phyloP scores from a whole-genome alignment of 108 stramenopile species.

The Bacterosira constricta region DNA sequence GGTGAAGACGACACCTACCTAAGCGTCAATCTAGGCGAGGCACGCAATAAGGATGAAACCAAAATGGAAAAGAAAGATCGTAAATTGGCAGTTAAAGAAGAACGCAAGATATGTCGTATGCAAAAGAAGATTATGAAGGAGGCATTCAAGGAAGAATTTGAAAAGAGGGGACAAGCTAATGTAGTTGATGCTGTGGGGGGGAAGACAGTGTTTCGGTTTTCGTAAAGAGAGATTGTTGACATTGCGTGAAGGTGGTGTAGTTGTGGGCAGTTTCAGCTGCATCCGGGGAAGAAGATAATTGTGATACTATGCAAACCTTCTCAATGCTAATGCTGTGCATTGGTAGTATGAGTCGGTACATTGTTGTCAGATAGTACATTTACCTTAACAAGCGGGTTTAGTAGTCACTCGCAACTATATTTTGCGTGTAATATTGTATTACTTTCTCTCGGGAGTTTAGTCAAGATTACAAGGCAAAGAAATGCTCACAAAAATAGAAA shows the following conservation, averaged over 20 bases:
- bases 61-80: constrained; percentile 84
- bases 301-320: not conserved
- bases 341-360: too few relatives aligned
- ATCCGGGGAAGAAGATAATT: not conserved
- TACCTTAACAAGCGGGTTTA: too few relatives aligned
- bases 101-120: constrained; percentile 82
- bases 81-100: constrained; percentile 84
- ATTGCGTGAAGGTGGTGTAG: not conserved
- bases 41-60: constrained; percentile 77
- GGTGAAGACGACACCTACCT: constrained; percentile 60
- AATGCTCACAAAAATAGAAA: too few relatives aligned
- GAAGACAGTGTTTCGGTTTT: constrained; percentile 77
- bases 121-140: constrained; percentile 93
- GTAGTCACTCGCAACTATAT: too few relatives aligned
- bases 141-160: constrained; percentile 83
- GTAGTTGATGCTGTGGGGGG: constrained; percentile 78
- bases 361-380: too few relatives aligned
- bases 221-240: constrained; percentile 30
- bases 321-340: too few relatives aligned
- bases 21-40: constrained; percentile 87
- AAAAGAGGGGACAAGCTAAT: constrained; percentile 53
- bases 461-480: too few relatives aligned
- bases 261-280: not conserved
- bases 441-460: too few relatives aligned
- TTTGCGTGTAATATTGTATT: too few relatives aligned